Base-by-base conservation (phyloP, 257 asterid species). In the Fraxinus excelsior region DNA sequence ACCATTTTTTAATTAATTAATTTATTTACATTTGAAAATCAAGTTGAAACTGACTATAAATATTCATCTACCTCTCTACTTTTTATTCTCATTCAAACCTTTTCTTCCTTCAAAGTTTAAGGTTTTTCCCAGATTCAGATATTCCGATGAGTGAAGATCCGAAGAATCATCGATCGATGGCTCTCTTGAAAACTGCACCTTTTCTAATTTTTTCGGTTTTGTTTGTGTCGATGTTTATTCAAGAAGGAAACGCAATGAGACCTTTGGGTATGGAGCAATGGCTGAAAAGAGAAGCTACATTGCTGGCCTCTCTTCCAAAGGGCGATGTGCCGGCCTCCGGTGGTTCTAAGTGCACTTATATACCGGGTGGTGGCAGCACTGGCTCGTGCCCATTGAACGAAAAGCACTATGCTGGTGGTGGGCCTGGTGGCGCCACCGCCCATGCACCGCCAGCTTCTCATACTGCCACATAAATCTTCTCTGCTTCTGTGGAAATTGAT, bases 261-360 rank as follows among this genome's bases (percentile, higher is more conserved):
- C 72, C 73, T 51, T 64, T 84, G 40, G 77, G 67, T 12, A 75
- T 76, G 85, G 74, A 75, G 23, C 67, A 73, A 73, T 72, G 79
- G 85, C 28, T 72, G 12, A 78, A 38, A 42, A 53, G 67, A 70
- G 74, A 79, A 67, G 40, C 7, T 18, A 25, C 37, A 12, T 60
- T 80, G 38, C 56, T 80, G 18, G 72, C 79, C 58, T 78, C 89
- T 80, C 89, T 91, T 19, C 92, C 94, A 16, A 76, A 84, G 23
- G 96, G 96, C 8, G 83, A 73, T 0, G 82, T 84, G 42, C 86
- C 91, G 3, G 85, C 87, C 18, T 79, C 91, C 0, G 60, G 74
- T 3, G 81, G 85, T 42, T 84, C 91, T 4, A 78, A 86, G 10
- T 91, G 96, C 85, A 86, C 91, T 19, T 73, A 89, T 62, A 85